Conservation (phyloP, 2,329 filamentous ascomycete genomes). For the Nothomitra cinnamomea region DNA sequence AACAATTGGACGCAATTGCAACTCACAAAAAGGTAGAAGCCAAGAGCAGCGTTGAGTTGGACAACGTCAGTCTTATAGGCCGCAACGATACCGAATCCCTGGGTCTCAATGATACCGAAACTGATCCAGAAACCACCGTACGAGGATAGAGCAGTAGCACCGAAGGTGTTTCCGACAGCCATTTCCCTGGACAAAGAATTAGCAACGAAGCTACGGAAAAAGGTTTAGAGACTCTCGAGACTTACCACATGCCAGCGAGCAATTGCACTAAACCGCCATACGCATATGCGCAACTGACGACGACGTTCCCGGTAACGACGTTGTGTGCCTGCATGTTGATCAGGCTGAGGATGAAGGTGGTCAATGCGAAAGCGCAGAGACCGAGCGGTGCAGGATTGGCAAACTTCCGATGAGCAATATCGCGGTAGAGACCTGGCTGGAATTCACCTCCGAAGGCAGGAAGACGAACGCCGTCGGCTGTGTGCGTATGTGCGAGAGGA, state of each 20-base stretch:
- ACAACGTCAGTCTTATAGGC: constrained; percentile 22
- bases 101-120: constrained; percentile 56
- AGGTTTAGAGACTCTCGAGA: neutral
- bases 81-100: constrained; percentile 42
- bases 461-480: constrained; percentile 26
- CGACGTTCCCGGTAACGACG: constrained; percentile 45
- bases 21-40: constrained; percentile 51
- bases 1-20: neutral
- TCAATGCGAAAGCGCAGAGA: constrained; percentile 63
- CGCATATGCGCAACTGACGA: constrained; percentile 50
- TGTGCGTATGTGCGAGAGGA: constrained; percentile 33
- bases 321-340: constrained; percentile 53
- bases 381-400: constrained; percentile 67
- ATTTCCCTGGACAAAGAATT: constrained; percentile 46
- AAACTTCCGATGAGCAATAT: constrained; percentile 49
- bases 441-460: constrained; percentile 56
- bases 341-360: constrained; percentile 61
- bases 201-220: neutral
- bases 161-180: constrained; percentile 75
- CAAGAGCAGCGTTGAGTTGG: constrained; percentile 43
- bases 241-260: constrained; percentile 70
- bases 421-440: constrained; percentile 51
- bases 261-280: constrained; percentile 70
- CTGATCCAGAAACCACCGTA: constrained; percentile 75
- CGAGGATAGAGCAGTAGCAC: constrained; percentile 63